Evolutionary conservation across 2,329 filamentous ascomycete species (phyloP), one percentile per base, ranked within the genome.

Genomic region (Waltergamsia citrina): DNA sequence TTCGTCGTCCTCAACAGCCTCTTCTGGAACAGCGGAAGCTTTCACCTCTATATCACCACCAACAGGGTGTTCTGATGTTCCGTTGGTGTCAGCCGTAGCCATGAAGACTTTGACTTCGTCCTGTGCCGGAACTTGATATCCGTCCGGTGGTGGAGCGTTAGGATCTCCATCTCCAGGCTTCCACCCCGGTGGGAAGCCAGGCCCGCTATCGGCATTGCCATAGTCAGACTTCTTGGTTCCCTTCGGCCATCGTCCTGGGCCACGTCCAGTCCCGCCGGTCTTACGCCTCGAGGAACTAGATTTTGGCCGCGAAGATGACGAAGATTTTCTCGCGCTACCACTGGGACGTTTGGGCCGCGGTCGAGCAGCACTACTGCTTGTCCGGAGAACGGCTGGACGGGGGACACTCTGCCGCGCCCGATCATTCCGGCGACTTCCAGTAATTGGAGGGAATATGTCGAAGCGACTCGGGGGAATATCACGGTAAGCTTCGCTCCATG

Each of bases 381-480:
- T 28, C 32, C 35, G 14, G 26, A 48, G 54, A 4, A 43, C 46
- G 7, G 48, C 35, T 12, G 63, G 54, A 15, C 67, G 58, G 25
- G 53, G 51, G 3, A 63, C 57, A 7, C 54, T 59, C 15, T 57
- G 50, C 15, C 69, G 62, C 9, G 60, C 50, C 12, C 69, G 61
- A 29, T 67, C 67, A 6, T 31, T 27, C 6, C 71, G 63, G 16
- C 72, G 65, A 33, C 62, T 57, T 2, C 58, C 57, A 9, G 60
- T 61, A 7, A 82, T 59, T 0, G 81, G 74, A 7, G 85, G 85
- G 47, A 84, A 90, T 26, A 92, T 75, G 46, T 87, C 81, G 53
- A 86, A 93, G 22, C 85, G 74, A 2, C 67, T 76, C 0, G 77
- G 64, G 3, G 83, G 82, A 18, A 92, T 81, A 31, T 62, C 56